Conservation (phyloP, 768 basidiomycete genomes). For the Russula sp. region DNA sequence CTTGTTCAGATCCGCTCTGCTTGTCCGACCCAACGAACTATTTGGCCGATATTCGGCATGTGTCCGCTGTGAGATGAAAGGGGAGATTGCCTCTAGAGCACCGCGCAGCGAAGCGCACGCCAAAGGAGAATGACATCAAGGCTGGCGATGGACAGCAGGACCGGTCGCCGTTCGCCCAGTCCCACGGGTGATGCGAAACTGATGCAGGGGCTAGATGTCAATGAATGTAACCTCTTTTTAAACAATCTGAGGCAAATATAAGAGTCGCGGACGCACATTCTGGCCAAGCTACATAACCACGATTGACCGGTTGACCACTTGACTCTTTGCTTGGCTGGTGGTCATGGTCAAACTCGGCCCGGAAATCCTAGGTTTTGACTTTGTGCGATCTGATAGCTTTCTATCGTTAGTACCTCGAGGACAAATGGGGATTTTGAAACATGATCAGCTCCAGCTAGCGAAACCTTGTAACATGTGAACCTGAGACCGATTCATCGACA, state of each 20-base stretch:
- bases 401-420: not conserved
- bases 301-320: too few relatives aligned
- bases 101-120: not conserved
- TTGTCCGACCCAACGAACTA: not conserved
- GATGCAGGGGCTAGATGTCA: not conserved
- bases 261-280: not conserved
- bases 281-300: not conserved
- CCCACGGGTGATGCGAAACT: not conserved
- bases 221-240: too few relatives aligned
- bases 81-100: not conserved
- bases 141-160: not conserved
- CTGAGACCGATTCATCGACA: not conserved
- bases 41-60: not conserved
- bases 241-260: too few relatives aligned
- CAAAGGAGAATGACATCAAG: not conserved
- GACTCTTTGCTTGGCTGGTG: too few relatives aligned
- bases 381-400: not conserved
- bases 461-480: not conserved
- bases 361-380: not conserved
- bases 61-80: not conserved
- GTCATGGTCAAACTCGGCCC: not conserved
- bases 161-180: not conserved
- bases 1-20: not conserved
- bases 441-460: not conserved
- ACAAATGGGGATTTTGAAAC: not conserved